Conservation (phyloP, 1,284 basidiomycete species). For the Cronartium quercuum region DNA sequence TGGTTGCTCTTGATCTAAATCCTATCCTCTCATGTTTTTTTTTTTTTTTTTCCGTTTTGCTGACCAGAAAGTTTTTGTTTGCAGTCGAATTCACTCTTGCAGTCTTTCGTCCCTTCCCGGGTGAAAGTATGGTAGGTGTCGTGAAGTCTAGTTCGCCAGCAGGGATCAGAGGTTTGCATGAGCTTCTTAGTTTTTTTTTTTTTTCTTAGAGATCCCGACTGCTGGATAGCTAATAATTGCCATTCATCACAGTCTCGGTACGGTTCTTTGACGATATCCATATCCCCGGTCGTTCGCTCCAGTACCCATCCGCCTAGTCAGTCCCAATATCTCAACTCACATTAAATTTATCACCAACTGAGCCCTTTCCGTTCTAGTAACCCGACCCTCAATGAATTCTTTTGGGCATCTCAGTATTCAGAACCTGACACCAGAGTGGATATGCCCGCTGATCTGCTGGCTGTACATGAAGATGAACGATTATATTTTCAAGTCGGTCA, state of each 20-base stretch:
- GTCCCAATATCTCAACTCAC: not conserved
- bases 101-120: constrained; percentile 32
- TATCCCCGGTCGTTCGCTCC: constrained; percentile 18
- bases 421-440: constrained; percentile 4
- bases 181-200: not conserved
- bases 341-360: not conserved
- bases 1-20: not conserved
- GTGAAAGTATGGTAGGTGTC: constrained; percentile 32
- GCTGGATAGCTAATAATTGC: not conserved
- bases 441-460: constrained; percentile 27
- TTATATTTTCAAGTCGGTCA: constrained; percentile 34
- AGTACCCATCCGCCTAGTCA: constrained; percentile 31
- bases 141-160: constrained; percentile 31
- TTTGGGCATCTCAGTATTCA: constrained; percentile 36
- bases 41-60: not conserved
- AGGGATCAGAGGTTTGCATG: constrained; percentile 18
- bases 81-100: constrained; percentile 38
- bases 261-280: constrained; percentile 37
- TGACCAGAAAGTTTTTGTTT: not conserved
- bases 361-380: constrained; percentile 15
- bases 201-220: not conserved
- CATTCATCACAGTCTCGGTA: constrained; percentile 22
- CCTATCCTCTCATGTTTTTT: too few relatives aligned
- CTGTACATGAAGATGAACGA: constrained; percentile 4
- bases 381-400: constrained; percentile 32